phyloP scores from a whole-genome alignment of 345 rosid genomes.

The Corchorus capsularis region DNA sequence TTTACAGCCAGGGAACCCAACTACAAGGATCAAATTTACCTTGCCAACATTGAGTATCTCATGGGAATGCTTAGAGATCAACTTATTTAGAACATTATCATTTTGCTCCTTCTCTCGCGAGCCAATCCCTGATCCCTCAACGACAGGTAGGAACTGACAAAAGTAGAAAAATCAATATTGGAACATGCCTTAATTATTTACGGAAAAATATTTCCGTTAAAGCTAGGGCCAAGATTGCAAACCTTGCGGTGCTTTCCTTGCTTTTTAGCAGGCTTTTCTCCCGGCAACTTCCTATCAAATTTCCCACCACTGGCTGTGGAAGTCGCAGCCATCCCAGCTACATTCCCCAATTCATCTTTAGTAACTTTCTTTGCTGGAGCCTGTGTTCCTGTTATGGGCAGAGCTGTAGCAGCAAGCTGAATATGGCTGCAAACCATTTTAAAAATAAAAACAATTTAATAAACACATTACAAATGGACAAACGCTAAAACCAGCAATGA shows the following conservation, averaged over 20 bases:
- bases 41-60: conserved; percentile 81
- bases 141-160: conserved; percentile 81
- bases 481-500: neutral
- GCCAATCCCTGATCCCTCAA: conserved; percentile 56
- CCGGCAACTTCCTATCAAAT: conserved; percentile 83
- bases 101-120: conserved; percentile 79
- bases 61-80: conserved; percentile 82
- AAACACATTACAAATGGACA: neutral
- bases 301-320: conserved; percentile 97
- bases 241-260: conserved; percentile 93
- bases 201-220: neutral
- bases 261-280: conserved; percentile 79
- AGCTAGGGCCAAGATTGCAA: conserved; percentile 9
- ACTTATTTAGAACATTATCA: conserved; percentile 71
- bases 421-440: conserved; percentile 57
- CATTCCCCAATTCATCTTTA: conserved; percentile 74
- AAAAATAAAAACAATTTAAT: neutral
- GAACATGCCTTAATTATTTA: neutral
- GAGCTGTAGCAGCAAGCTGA: conserved; percentile 82
- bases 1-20: conserved; percentile 3
- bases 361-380: conserved; percentile 61
- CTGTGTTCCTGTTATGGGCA: conserved; percentile 84
- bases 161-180: conserved; percentile 1
- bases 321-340: conserved; percentile 86
- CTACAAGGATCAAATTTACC: conserved; percentile 41